Evolutionary conservation across 352 stramenopile genomes (phyloP), one percentile per base, ranked within the genome.

Genomic region (Pythium phragmiticola): DNA sequence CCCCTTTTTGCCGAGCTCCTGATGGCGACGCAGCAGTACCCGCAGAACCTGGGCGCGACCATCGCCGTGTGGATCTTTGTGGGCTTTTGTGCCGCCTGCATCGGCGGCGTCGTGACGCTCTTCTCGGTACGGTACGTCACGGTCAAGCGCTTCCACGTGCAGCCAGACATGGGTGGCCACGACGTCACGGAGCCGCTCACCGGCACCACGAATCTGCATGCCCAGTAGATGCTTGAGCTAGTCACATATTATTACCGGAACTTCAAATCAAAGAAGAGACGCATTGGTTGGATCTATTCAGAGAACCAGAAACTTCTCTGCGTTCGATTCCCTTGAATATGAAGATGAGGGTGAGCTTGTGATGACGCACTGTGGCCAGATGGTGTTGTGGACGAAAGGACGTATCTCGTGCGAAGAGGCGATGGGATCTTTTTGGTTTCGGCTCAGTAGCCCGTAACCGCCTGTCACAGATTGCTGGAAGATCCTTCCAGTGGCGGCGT

Each of bases 51-150:
- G 17, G 74, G 68, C 17, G 64, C 78, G 45, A 84, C 68, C 33
- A 48, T 89, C n/a, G 74, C 70, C 7, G 72, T 91, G 49, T 91
- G 80, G 76, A 59, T 84, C 33, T 91, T 87, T 49, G 68, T 91
- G 7, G 71, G 74, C 19, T 78, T 89, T 57, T 87, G 80, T 33
- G 62, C 50, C 1, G 63, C 65, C n/a, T 75, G 75, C 26, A 45
- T 83, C 14, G 65, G 46, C 11, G 66, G 62, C 21, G 68, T 70
- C 21, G 69, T 39, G 2, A 36, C 21, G 28, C 57, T 89, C 28
- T 80, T 89, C 53, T 26, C 57, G 5, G 54, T 70, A n/a, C 70
- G 79, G 47, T 70, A 69, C 4, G 41, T 82, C 55, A 66, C 68
- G 13, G 49, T 64, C n/a, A 82, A 81, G 50, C 61, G 48, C 45